Conservation (phyloP, 2,329 filamentous ascomycete genomes). For the Endoconidiophora laricicola region DNA sequence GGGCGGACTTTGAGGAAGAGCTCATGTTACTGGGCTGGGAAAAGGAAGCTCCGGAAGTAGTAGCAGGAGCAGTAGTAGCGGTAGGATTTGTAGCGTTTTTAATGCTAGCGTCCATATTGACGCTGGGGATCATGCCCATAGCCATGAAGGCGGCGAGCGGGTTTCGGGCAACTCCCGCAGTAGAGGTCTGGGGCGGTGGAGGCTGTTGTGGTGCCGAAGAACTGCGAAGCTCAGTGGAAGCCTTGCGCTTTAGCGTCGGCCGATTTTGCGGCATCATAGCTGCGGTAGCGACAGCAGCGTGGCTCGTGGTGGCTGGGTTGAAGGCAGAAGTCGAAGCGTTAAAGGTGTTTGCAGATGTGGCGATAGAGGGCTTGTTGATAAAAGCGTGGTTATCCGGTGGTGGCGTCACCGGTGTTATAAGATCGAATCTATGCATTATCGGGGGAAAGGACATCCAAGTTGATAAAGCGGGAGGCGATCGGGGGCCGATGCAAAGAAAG, state of each 20-base stretch:
- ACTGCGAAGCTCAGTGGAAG: slow-evolving; percentile 10
- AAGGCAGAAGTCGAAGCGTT: neutral
- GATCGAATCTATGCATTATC: slow-evolving; percentile 15
- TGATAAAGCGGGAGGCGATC: neutral
- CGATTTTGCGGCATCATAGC: slow-evolving; percentile 9
- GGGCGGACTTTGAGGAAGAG: neutral
- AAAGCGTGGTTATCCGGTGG: slow-evolving; percentile 24
- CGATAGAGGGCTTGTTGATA: slow-evolving; percentile 2
- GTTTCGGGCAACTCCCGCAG: slow-evolving; percentile 11
- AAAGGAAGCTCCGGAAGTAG: neutral
- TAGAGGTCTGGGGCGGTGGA: slow-evolving; percentile 14
- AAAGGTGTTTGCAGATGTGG: slow-evolving; percentile 1
- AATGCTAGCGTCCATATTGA: neutral
- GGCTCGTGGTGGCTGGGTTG: no score
- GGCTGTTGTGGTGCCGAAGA: slow-evolving; percentile 12
- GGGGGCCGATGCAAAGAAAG: neutral
- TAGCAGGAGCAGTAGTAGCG: neutral
- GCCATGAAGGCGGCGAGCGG: slow-evolving; percentile 6
- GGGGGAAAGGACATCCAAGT: slow-evolving; percentile 2
- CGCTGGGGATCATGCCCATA: slow-evolving; percentile 5
- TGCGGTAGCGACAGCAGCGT: neutral
- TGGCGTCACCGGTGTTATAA: slow-evolving; percentile 24
- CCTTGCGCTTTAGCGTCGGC: slow-evolving; percentile 9
- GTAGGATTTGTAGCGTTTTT: neutral
- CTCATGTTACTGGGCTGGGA: neutral